Conservation (phyloP, 78 protist genomes). For the Tieghemostelium lacteum region DNA sequence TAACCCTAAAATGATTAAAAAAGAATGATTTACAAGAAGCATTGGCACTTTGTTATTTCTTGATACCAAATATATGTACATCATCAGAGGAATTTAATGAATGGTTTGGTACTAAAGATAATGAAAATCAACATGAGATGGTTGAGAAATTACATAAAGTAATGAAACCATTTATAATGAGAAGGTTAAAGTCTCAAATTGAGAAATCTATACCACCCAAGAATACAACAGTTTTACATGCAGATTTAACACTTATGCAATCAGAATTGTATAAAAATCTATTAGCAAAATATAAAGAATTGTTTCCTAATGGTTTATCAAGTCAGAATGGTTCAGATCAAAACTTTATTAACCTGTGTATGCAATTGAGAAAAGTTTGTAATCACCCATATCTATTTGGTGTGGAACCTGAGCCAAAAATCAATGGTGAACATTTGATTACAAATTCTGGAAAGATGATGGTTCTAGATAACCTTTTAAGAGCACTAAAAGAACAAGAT, state of each 20-base stretch:
- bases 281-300: too few relatives aligned
- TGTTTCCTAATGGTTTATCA: too few relatives aligned
- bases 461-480: slow-evolving; percentile 93
- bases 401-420: slow-evolving; percentile 79
- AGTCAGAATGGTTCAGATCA: too few relatives aligned
- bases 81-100: slow-evolving; percentile 93
- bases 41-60: slow-evolving; percentile 97
- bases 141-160: slow-evolving; percentile 86
- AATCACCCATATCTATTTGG: slow-evolving; percentile 97
- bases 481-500: slow-evolving; percentile 77
- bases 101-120: neutral
- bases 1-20: too few relatives aligned
- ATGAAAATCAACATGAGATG: slow-evolving; percentile 75
- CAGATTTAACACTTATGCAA: too few relatives aligned
- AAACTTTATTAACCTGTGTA: slow-evolving; percentile 84
- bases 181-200: slow-evolving; percentile 97
- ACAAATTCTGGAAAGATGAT: slow-evolving; percentile 93
- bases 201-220: slow-evolving; percentile 91
- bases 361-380: slow-evolving; percentile 97
- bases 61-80: slow-evolving; percentile 94
- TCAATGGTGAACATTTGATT: slow-evolving; percentile 72
- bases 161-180: slow-evolving; percentile 94
- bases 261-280: too few relatives aligned
- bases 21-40: slow-evolving; percentile 97
- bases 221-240: slow-evolving; percentile 86